A percentile compares a stretch with the other conserved stretches of the same genome.
Evolutionary conservation across 2,329 filamentous ascomycete species (phyloP).

Genomic region (Nothophoma quercina): DNA sequence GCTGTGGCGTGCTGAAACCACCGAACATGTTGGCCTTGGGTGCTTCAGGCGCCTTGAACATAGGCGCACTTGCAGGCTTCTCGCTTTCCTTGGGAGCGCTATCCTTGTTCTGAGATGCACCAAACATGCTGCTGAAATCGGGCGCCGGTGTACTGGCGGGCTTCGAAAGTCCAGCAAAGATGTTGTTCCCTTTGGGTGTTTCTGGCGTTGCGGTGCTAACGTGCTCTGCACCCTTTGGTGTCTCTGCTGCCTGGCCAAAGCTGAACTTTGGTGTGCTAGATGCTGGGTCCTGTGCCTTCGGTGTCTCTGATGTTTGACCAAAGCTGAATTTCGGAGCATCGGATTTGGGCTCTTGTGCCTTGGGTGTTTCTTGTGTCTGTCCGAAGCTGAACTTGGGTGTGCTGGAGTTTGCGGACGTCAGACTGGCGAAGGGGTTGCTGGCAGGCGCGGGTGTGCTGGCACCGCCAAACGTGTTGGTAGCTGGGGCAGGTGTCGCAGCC

Average conservation of each 20-base stretch:
- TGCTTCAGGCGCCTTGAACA: conserved; percentile 23
- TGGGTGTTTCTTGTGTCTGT: conserved; percentile 19
- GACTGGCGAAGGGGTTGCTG: conserved; percentile 25
- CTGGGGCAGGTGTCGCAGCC: conserved; percentile 20
- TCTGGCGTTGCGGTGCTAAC: conserved; percentile 20
- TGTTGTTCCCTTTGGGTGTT: conserved; percentile 25
- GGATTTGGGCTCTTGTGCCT: conserved; percentile 20
- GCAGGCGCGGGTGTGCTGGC: conserved; percentile 14
- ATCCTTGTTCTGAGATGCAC: conserved; percentile 23
- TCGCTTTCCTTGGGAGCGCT: conserved; percentile 7
- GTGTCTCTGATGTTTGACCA: too few relatives aligned
- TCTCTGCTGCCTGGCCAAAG: too few relatives aligned
- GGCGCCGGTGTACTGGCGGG: conserved; percentile 18
- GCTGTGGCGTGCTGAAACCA: conserved; percentile 35
- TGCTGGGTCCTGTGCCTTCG: too few relatives aligned
- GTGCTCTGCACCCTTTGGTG: too few relatives aligned
- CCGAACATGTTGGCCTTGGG: conserved; percentile 28
- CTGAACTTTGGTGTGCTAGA: too few relatives aligned
- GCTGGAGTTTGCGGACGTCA: conserved; percentile 15
- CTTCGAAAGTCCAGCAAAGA: conserved; percentile 29
- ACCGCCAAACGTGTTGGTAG: conserved; percentile 24
- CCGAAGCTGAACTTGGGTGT: conserved; percentile 20
- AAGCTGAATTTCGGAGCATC: conserved; percentile 20
- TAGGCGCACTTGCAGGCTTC: conserved; percentile 7
- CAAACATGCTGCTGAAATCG: conserved; percentile 23